Evolutionary conservation across 352 stramenopile genomes (phyloP).

Genomic region (Achlya hypogyna): DNA sequence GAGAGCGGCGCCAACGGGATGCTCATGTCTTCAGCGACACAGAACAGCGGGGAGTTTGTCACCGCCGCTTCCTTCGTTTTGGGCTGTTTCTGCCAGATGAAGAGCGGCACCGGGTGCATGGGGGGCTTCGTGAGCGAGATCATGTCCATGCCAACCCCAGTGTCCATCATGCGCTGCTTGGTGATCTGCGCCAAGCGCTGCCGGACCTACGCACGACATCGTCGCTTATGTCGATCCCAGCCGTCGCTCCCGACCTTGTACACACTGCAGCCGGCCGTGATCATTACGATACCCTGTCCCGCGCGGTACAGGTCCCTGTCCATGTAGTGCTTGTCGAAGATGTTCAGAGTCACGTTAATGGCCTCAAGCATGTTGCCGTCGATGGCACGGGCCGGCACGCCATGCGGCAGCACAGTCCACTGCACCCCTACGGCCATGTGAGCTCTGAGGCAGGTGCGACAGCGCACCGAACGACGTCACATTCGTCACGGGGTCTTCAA

Average conservation of each 20-base stretch:
- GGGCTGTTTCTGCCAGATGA: constrained; percentile 78
- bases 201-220: constrained; percentile 50
- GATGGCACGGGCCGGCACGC: constrained; percentile 84
- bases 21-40: not conserved
- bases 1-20: not conserved
- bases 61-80: not conserved
- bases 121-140: constrained; percentile 90
- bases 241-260: too few species aligned
- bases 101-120: constrained; percentile 96
- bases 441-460: not conserved
- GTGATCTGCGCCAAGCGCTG: constrained; percentile 90
- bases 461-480: constrained; percentile 7
- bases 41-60: not conserved
- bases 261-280: constrained; percentile 93
- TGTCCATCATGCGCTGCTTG: constrained; percentile 99
- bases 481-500: constrained; percentile 14
- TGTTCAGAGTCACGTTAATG: constrained; percentile 97
- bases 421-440: constrained; percentile 21
- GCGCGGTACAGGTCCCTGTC: constrained; percentile 93
- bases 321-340: constrained; percentile 98
- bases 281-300: constrained; percentile 94
- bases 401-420: constrained; percentile 48
- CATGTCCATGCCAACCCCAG: constrained; percentile 98
- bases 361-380: constrained; percentile 97
- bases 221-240: too few species aligned